phyloP scores from a whole-genome alignment of 1,284 basidiomycete species.

The Kwoniella shivajii region DNA sequence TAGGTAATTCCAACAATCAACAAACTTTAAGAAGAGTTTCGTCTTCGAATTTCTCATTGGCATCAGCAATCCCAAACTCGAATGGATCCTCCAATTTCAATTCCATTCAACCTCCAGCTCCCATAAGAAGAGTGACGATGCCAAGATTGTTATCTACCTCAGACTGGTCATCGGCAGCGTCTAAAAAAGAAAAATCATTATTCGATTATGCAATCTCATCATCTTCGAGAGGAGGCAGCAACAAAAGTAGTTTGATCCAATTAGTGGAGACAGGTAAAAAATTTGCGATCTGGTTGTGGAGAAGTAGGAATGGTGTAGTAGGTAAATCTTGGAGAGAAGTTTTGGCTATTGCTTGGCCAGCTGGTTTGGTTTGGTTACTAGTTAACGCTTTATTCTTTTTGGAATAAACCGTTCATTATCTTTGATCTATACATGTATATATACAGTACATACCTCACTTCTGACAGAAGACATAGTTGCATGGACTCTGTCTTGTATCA shows the following conservation, averaged over 20 bases:
- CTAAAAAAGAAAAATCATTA: slow-evolving; percentile 46
- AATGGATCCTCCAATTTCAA: not conserved
- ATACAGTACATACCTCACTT: too few relatives aligned
- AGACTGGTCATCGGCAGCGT: slow-evolving; percentile 46
- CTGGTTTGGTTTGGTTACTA: slow-evolving; percentile 46
- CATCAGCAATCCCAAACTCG: not conserved
- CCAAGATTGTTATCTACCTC: slow-evolving; percentile 37
- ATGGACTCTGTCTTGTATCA: too few relatives aligned
- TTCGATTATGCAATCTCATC: slow-evolving; percentile 33
- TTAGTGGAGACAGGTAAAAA: slow-evolving; percentile 49
- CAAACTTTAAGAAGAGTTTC: slow-evolving; percentile 20
- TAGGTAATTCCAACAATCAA: not conserved
- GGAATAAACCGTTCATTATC: not conserved
- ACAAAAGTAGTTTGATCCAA: slow-evolving; percentile 27
- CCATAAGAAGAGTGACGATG: slow-evolving; percentile 29
- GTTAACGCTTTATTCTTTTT: slow-evolving; percentile 49
- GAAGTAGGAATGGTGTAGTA: slow-evolving; percentile 44
- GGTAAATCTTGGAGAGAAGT: slow-evolving; percentile 42
- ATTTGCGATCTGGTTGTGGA: slow-evolving; percentile 42
- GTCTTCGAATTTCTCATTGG: slow-evolving; percentile 16
- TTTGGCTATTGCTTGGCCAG: slow-evolving; percentile 41
- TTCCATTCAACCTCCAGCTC: slow-evolving; percentile 13
- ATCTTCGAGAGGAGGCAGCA: not conserved
- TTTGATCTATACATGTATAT: too few relatives aligned
- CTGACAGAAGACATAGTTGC: too few relatives aligned